Evolutionary conservation across 2,329 filamentous ascomycete species (phyloP).

Genomic region (Paraphaeosphaeria sporulosa): DNA sequence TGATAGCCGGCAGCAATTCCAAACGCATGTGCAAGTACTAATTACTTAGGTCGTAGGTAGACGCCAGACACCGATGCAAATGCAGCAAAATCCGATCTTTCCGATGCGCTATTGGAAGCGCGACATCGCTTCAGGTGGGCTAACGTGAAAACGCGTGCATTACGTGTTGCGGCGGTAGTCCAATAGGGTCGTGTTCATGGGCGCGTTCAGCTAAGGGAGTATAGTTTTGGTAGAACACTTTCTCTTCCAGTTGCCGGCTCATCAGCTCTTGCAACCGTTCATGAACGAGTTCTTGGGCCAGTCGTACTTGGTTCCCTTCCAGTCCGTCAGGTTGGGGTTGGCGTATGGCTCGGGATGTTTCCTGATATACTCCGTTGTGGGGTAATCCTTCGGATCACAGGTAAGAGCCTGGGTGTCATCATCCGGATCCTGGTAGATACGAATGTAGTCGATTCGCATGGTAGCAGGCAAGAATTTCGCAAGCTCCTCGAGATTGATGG

Average conservation of each 20-base stretch:
- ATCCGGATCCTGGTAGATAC: constrained; percentile 72
- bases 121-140: constrained; percentile 12
- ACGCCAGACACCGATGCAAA: constrained; percentile 36
- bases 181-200: constrained; percentile 38
- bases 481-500: constrained; percentile 66
- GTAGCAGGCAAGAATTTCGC: constrained; percentile 65
- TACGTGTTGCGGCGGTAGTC: constrained; percentile 37
- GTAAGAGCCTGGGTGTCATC: constrained; percentile 65
- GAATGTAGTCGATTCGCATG: constrained; percentile 74
- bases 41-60: constrained; percentile 26
- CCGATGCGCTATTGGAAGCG: constrained; percentile 16
- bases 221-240: constrained; percentile 18
- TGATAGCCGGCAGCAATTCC: constrained; percentile 10
- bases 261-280: constrained; percentile 58
- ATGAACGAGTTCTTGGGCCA: constrained; percentile 71
- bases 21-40: constrained; percentile 16
- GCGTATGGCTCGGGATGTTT: constrained; percentile 67
- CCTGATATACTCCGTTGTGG: constrained; percentile 72
- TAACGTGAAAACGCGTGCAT: constrained; percentile 35
- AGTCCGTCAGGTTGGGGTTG: constrained; percentile 70
- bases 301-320: constrained; percentile 60
- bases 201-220: constrained; percentile 26
- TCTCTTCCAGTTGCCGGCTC: neutral
- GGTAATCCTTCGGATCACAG: constrained; percentile 72
- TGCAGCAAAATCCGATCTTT: constrained; percentile 29